phyloP scores from a whole-genome alignment of 805 yeast species.

The Pichia manshurica region DNA sequence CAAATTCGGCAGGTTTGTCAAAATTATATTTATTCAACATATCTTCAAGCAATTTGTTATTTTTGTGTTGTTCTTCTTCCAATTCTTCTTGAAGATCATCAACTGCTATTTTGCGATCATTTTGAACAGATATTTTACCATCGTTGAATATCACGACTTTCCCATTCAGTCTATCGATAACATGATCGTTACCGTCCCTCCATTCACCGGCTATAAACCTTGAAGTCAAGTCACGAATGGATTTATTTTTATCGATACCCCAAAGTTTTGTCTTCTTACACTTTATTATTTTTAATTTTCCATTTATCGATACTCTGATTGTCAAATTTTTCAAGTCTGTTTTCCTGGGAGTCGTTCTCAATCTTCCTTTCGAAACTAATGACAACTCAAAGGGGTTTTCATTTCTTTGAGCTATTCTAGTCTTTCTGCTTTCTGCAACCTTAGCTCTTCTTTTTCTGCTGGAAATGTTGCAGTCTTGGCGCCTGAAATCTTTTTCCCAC shows the following conservation, averaged over 20 bases:
- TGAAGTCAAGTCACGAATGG: conserved; percentile 55
- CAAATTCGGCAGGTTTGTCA: conserved; percentile 43
- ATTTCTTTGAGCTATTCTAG: conserved; percentile 41
- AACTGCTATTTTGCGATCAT: not conserved
- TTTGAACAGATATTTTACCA: conserved; percentile 15
- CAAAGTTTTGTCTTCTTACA: conserved; percentile 76
- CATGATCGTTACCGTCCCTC: conserved; percentile 75
- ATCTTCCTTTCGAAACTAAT: conserved; percentile 45
- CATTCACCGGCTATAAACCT: conserved; percentile 61
- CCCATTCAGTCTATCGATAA: conserved; percentile 51
- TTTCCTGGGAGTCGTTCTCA: conserved; percentile 51
- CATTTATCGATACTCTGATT: conserved; percentile 57
- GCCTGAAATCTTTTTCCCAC: conserved; percentile 42
- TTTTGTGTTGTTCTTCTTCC: conserved; percentile 41
- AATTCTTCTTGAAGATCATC: conserved; percentile 24
- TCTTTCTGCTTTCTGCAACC: conserved; percentile 31
- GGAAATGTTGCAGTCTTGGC: conserved; percentile 33
- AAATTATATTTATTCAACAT: conserved; percentile 46
- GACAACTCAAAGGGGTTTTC: conserved; percentile 30
- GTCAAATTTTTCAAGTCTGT: conserved; percentile 47
- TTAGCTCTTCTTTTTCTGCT: conserved; percentile 29
- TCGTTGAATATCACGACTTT: conserved; percentile 27
- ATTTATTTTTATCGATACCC: conserved; percentile 77
- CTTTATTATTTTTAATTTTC: conserved; percentile 49
- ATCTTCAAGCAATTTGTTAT: conserved; percentile 41